Evolutionary conservation across 2,329 filamentous ascomycete species (phyloP).

Genomic region (Hypoxylon sp.): DNA sequence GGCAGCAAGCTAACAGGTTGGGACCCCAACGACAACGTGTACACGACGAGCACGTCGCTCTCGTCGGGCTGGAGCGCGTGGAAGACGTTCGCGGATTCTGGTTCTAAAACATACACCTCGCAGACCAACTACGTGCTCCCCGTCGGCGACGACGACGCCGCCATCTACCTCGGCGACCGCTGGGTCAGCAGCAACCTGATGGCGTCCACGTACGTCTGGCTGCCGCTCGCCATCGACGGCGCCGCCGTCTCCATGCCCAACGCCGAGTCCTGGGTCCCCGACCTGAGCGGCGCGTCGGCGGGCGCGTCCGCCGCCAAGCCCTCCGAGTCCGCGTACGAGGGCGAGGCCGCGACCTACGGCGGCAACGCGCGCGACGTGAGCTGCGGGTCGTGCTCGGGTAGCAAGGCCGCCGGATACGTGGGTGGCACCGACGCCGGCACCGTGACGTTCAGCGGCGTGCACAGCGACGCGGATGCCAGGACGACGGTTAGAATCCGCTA

Average conservation of each 20-base stretch:
- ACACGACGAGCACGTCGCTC: conserved; percentile 65
- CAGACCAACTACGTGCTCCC: conserved; percentile 69
- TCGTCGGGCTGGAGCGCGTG: conserved; percentile 69
- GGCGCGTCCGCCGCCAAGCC: conserved; percentile 54
- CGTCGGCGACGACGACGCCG: conserved; percentile 46
- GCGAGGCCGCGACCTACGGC: conserved; percentile 56
- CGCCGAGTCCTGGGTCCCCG: conserved; percentile 63
- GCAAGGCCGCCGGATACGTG: conserved; percentile 61
- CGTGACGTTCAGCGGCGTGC: conserved; percentile 57
- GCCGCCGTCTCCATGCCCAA: conserved; percentile 61
- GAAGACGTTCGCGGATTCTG: conserved; percentile 64
- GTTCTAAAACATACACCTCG: conserved; percentile 64
- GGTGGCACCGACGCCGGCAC: conserved; percentile 59
- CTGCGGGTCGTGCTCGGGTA: conserved; percentile 62
- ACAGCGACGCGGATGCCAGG: conserved; percentile 52
- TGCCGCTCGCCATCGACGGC: conserved; percentile 64
- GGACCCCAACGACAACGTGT: conserved; percentile 71
- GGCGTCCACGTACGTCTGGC: conserved; percentile 70
- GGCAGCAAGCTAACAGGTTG: conserved; percentile 65
- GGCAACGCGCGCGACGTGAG: conserved; percentile 55
- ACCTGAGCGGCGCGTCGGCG: conserved; percentile 55
- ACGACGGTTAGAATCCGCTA: conserved; percentile 65
- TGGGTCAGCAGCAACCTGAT: conserved; percentile 69
- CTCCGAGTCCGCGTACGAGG: conserved; percentile 59
- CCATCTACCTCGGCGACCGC: conserved; percentile 73